Evolutionary conservation across 148 eudicot species (phyloP).

Genomic region (Agrostemma githago): DNA sequence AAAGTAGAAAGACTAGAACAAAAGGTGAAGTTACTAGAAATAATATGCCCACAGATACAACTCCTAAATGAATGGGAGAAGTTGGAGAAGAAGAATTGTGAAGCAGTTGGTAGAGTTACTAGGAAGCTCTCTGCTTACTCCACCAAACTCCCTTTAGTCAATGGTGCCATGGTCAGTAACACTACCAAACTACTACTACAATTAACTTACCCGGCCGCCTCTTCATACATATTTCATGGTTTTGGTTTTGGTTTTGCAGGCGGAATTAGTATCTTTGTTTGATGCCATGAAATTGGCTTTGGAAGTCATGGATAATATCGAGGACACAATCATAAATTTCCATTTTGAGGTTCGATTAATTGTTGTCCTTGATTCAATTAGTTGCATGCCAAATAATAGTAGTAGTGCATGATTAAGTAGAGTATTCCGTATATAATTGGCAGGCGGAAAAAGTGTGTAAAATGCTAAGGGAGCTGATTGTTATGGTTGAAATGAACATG

Average conservation of each 20-base stretch:
- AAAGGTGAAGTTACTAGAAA: constrained; percentile 44
- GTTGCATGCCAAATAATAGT: neutral
- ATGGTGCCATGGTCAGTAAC: constrained; percentile 53
- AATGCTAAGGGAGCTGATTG: constrained; percentile 43
- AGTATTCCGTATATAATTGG: neutral
- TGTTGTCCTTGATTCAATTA: neutral
- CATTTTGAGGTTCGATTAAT: constrained; percentile 40
- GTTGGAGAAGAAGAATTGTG: constrained; percentile 51
- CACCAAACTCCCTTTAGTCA: constrained; percentile 54
- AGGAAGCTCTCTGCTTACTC: constrained; percentile 71
- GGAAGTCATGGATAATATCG: constrained; percentile 42
- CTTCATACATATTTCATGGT: neutral
- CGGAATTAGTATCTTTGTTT: constrained; percentile 31
- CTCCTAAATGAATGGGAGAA: constrained; percentile 59
- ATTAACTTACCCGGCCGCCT: too few species aligned
- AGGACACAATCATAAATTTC: constrained; percentile 35
- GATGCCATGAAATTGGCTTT: constrained; percentile 53
- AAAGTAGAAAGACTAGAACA: constrained; percentile 47
- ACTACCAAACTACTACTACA: too few species aligned
- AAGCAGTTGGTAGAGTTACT: constrained; percentile 59
- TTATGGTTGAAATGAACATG: constrained; percentile 40
- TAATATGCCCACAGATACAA: constrained; percentile 47
- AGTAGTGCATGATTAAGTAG: neutral
- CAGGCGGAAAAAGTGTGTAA: constrained; percentile 55
- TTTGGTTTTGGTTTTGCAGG: constrained; percentile 26